phyloP scores from a whole-genome alignment of 2,329 filamentous ascomycete species.

The Colletotrichum echinochloae region DNA sequence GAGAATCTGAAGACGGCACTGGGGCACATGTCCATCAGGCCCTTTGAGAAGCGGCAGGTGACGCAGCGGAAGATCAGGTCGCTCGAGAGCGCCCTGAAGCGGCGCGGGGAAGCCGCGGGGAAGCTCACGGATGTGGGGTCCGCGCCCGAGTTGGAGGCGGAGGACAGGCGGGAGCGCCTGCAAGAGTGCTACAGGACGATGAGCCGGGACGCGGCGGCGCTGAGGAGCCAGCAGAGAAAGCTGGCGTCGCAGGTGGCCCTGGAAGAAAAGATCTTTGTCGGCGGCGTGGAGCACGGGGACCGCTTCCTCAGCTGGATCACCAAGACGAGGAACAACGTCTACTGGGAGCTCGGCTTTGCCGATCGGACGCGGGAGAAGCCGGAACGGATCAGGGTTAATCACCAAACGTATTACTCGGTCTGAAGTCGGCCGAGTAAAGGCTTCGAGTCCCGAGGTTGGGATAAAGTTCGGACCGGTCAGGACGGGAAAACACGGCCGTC shows the following conservation, averaged over 20 bases:
- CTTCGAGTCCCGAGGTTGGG: not conserved
- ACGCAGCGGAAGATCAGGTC: not conserved
- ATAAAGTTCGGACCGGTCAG: not conserved
- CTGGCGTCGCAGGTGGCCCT: not conserved
- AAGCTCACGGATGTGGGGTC: not conserved
- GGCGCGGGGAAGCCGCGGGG: not conserved
- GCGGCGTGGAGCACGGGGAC: not conserved
- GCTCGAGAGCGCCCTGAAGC: not conserved
- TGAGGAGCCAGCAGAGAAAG: not conserved
- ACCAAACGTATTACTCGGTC: not conserved
- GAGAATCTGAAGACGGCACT: conserved; percentile 1
- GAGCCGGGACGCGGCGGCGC: not conserved
- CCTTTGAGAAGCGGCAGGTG: not conserved
- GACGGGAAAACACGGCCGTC: not conserved
- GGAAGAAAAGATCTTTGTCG: conserved; percentile 4
- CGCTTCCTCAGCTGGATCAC: conserved; percentile 1
- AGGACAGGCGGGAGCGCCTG: not conserved
- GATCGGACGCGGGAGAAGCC: not conserved
- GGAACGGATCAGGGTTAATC: not conserved
- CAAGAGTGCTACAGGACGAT: not conserved
- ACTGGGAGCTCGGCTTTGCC: conserved; percentile 6
- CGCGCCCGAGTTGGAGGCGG: not conserved
- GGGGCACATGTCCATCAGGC: not conserved
- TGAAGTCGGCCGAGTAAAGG: not conserved
- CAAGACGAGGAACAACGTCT: conserved; percentile 1